Conservation (phyloP, 345 rosid genomes). For the Eucalyptus viminalis region DNA sequence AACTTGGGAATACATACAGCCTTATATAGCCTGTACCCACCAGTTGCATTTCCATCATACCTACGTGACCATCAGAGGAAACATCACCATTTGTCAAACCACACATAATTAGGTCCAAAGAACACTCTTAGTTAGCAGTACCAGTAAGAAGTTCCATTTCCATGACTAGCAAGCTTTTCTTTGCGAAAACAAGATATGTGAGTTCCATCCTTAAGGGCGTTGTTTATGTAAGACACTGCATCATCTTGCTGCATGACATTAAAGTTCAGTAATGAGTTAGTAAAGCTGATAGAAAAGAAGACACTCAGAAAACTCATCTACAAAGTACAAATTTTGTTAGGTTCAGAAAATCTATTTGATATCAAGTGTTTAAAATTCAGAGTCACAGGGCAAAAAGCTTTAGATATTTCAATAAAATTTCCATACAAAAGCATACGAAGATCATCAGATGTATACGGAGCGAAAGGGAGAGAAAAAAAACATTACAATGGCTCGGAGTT, state of each 20-base stretch:
- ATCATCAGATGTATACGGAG: neutral
- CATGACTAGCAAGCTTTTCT: slow-evolving; percentile 55
- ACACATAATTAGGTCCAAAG: neutral
- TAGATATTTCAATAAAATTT: neutral
- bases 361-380: neutral
- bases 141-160: slow-evolving; percentile 66
- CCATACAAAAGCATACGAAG: neutral
- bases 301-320: neutral
- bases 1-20: slow-evolving; percentile 23
- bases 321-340: neutral
- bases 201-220: slow-evolving; percentile 31
- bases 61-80: slow-evolving; percentile 8
- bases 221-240: slow-evolving; percentile 37
- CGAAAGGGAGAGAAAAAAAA: neutral
- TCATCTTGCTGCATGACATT: slow-evolving; percentile 54
- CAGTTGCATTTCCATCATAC: slow-evolving; percentile 59
- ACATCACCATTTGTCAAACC: neutral
- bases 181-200: slow-evolving; percentile 42
- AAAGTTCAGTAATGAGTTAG: neutral
- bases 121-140: neutral
- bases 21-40: slow-evolving; percentile 72
- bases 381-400: neutral
- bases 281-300: neutral
- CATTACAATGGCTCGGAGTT: slow-evolving; percentile 66
- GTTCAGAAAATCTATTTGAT: neutral